Base-by-base conservation (phyloP, 768 basidiomycete genomes). In the Phlegmacium glaucopus region DNA sequence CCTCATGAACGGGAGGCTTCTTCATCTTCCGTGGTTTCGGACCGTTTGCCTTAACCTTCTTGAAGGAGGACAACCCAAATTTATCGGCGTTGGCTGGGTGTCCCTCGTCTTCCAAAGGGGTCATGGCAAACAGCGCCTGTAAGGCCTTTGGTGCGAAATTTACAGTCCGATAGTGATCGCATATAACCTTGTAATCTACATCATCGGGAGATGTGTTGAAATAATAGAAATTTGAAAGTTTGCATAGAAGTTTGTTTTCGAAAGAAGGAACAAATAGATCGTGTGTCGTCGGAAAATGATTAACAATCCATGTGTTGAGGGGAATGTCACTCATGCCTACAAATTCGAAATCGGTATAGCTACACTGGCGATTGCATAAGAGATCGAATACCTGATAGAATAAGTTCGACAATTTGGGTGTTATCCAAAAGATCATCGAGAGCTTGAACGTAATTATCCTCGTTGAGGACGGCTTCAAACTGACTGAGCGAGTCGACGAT, bases 211-310 rank as follows among this genome's bases (percentile, higher is more conserved):
- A 36, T 45, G 44, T 49, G 49, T 10, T 53, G 35, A 1, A 47
- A 30, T 17, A 55, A n/a, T n/a, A 53, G 26, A 55, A 55, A 6
- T 46, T 45, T 9, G 46, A 48, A 10, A 58, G 42, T 37, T 37
- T 12, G 9, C 32, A 16, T 28, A 51, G 22, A 44, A 49, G 17
- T 47, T 5, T 22, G 22, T 22, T 49, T 30, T 26, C 13, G 35
- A 15, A 37, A 12, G 26, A 53, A 18, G 22, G 44, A 44, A 12
- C 25, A 28, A 45, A 53, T 53, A 13, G 25, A 13, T 6, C 17
- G n/a, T n/a, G 9, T 4, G 32, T 16, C 6, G 8, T 13, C 1
- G 72, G 73, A 43, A 70, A 75, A 12, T 49, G 44, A 12, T 61
- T 50, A 13, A 72, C 13, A 25, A 75, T 65, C 58, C 55, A 65